phyloP scores from a whole-genome alignment of 1,284 basidiomycete species.

The Puccinia triticina region DNA sequence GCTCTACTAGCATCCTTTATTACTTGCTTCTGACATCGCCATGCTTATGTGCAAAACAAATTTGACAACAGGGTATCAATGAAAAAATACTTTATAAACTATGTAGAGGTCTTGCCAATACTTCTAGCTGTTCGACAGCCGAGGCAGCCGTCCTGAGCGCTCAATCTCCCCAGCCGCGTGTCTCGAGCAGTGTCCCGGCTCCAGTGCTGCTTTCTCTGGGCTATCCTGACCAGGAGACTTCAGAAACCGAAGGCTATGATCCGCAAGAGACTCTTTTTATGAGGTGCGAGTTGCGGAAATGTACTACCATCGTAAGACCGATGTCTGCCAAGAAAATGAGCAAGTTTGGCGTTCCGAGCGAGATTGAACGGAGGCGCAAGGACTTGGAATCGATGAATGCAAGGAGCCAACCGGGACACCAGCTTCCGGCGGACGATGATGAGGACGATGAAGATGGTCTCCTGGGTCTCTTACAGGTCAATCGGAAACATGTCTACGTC shows the following conservation, averaged over 20 bases:
- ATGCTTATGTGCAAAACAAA: not conserved
- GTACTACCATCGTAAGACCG: slow-evolving; percentile 36
- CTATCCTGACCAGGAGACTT: slow-evolving; percentile 17
- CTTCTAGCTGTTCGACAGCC: slow-evolving; percentile 32
- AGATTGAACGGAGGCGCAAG: slow-evolving; percentile 10
- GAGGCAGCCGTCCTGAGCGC: slow-evolving; percentile 29
- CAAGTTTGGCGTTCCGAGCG: slow-evolving; percentile 20
- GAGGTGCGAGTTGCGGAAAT: slow-evolving; percentile 33
- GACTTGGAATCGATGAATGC: not conserved
- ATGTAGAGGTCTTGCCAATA: slow-evolving; percentile 23
- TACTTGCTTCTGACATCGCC: not conserved
- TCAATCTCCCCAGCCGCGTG: slow-evolving; percentile 26
- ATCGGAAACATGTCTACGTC: slow-evolving; percentile 42
- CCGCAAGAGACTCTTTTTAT: slow-evolving; percentile 18
- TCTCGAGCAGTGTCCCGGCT: slow-evolving; percentile 4
- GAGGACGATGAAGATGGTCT: slow-evolving; percentile 23
- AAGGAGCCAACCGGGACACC: not conserved
- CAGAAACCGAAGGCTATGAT: slow-evolving; percentile 15
- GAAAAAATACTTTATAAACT: slow-evolving; percentile 8
- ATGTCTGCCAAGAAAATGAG: slow-evolving; percentile 47
- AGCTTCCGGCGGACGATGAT: slow-evolving; percentile 9
- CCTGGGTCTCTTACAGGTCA: slow-evolving; percentile 15
- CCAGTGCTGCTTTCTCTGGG: slow-evolving; percentile 34
- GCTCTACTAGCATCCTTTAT: not conserved
- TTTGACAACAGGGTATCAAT: slow-evolving; percentile 14